A percentile compares a stretch with the other conserved stretches of the same genome.
Conservation (phyloP, 805 yeast species). For the Myxozyma lipomycoides region DNA sequence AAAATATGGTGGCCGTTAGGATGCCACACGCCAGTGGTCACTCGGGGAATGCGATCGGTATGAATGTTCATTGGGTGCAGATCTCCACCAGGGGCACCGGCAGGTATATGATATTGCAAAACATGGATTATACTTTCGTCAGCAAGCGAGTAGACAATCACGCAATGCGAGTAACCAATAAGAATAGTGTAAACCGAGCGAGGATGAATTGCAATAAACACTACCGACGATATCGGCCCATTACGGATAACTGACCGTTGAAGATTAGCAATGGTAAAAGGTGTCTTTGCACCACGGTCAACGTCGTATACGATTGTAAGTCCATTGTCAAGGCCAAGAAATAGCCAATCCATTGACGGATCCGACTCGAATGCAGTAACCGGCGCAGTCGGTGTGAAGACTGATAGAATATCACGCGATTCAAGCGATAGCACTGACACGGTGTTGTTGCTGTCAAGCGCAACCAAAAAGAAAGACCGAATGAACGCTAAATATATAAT, state of each 20-base stretch:
- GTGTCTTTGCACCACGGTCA: constrained; percentile 67
- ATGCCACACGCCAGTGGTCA: constrained; percentile 67
- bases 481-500: constrained; percentile 61
- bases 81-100: constrained; percentile 72
- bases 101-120: constrained; percentile 59
- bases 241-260: constrained; percentile 45
- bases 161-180: constrained; percentile 65
- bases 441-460: constrained; percentile 57
- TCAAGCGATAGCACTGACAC: constrained; percentile 68
- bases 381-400: constrained; percentile 58
- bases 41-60: constrained; percentile 41
- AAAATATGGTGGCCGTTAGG: constrained; percentile 87
- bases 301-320: constrained; percentile 68
- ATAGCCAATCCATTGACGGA: constrained; percentile 83
- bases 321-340: constrained; percentile 78
- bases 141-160: constrained; percentile 64
- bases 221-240: constrained; percentile 55
- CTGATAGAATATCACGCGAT: constrained; percentile 55
- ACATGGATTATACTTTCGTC: constrained; percentile 53
- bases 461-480: constrained; percentile 77
- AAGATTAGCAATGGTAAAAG: constrained; percentile 62
- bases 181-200: constrained; percentile 78
- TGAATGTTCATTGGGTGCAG: constrained; percentile 30
- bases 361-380: constrained; percentile 72
- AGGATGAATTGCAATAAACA: constrained; percentile 75